Percentiles rank a stretch among this genome's conserved stretches.
phyloP scores from a whole-genome alignment of 169 alveolate genomes.

The Plasmodium yoelii region DNA sequence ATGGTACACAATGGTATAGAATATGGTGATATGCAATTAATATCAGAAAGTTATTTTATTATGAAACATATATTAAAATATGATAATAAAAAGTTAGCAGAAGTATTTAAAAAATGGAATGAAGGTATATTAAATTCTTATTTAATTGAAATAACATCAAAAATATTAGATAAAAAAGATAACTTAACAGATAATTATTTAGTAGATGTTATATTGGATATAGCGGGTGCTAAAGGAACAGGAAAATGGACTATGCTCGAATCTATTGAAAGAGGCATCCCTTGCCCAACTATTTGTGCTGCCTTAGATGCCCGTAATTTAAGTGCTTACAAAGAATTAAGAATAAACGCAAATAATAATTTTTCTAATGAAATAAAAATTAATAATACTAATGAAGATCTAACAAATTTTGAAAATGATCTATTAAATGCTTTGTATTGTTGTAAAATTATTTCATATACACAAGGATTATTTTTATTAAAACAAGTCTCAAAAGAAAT shows the following conservation, averaged over 20 bases:
- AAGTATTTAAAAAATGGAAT: constrained; percentile 77
- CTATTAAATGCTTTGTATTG: constrained; percentile 79
- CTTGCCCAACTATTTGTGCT: constrained; percentile 88
- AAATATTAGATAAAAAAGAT: constrained; percentile 83
- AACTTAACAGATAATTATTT: constrained; percentile 79
- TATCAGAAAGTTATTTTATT: constrained; percentile 81
- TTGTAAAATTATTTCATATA: constrained; percentile 84
- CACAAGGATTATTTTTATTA: constrained; percentile 87
- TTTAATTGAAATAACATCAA: constrained; percentile 84
- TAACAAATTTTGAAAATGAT: constrained; percentile 70
- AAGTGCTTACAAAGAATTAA: constrained; percentile 68
- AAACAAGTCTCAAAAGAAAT: constrained; percentile 80
- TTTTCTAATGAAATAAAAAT: constrained; percentile 24
- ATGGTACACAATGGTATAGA: constrained; percentile 92
- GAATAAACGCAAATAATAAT: constrained; percentile 38
- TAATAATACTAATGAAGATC: constrained; percentile 18
- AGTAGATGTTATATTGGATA: constrained; percentile 84
- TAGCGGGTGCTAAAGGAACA: constrained; percentile 90
- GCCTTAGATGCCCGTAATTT: constrained; percentile 88
- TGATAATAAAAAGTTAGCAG: constrained; percentile 60
- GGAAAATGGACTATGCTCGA: constrained; percentile 91
- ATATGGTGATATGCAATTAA: constrained; percentile 88
- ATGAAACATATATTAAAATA: constrained; percentile 63
- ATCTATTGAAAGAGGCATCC: constrained; percentile 87
- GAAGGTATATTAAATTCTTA: constrained; percentile 82